phyloP scores from a whole-genome alignment of 768 basidiomycete genomes.

The Collybiopsis luxurians region DNA sequence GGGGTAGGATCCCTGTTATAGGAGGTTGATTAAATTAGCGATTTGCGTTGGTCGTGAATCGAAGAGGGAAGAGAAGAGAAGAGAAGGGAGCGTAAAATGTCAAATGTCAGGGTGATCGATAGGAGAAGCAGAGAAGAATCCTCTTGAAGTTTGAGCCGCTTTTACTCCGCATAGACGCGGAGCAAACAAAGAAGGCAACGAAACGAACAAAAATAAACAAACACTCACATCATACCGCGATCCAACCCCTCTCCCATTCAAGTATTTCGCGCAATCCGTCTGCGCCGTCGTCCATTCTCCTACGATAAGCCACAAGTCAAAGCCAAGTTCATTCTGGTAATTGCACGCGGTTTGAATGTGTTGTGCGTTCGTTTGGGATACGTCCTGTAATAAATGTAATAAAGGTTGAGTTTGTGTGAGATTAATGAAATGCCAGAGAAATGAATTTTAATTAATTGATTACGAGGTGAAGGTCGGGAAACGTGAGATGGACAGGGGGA shows the following conservation, averaged over 20 bases:
- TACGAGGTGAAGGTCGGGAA: too few species aligned
- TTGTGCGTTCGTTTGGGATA: not conserved
- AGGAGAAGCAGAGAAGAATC: too few species aligned
- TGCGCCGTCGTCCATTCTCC: conserved; percentile 85
- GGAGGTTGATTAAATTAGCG: not conserved
- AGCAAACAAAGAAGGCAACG: not conserved
- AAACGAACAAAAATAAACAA: not conserved
- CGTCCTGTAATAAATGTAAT: not conserved
- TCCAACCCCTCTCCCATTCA: conserved; percentile 80
- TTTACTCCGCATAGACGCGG: too few species aligned
- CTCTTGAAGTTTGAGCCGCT: too few species aligned
- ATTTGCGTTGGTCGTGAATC: too few species aligned
- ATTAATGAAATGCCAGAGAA: too few species aligned
- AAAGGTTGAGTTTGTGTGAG: too few species aligned
- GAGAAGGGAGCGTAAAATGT: too few species aligned
- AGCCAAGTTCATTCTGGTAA: conserved; percentile 43
- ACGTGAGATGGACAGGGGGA: too few species aligned
- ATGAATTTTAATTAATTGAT: too few species aligned
- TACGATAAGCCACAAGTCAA: conserved; percentile 77
- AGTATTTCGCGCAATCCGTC: conserved; percentile 76
- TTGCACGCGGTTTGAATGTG: conserved; percentile 65
- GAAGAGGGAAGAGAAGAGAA: too few species aligned
- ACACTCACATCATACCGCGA: conserved; percentile 57
- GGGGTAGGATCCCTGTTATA: conserved; percentile 37
- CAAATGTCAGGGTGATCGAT: too few species aligned